These are phyloP conservation scores for Cicer judaicum DNA, from an alignment of 306 rosid species.

Conservation along the genomic window DNA sequence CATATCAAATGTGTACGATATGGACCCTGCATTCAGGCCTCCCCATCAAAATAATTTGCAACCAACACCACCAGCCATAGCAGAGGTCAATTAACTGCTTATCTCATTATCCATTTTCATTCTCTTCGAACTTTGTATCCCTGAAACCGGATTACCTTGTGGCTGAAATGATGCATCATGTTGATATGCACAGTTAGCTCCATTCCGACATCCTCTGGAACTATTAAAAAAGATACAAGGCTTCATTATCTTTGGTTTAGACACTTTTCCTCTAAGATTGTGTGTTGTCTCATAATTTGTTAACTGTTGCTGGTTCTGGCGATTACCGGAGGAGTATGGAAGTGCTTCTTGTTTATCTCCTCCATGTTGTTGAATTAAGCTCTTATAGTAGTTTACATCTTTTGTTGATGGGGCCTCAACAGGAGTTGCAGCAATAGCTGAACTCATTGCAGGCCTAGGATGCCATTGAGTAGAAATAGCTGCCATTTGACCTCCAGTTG, in stretches of 20 bases:
- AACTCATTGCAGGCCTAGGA: slow-evolving; percentile 44
- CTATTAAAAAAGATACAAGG: slow-evolving; percentile 92
- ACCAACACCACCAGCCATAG: slow-evolving; percentile 29
- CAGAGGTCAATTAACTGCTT: slow-evolving; percentile 58
- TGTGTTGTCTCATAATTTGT: slow-evolving; percentile 59
- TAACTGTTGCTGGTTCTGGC: slow-evolving; percentile 52
- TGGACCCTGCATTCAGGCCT: slow-evolving; percentile 32
- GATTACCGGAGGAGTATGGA: slow-evolving; percentile 51
- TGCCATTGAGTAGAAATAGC: slow-evolving; percentile 52
- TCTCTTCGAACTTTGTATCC: slow-evolving; percentile 69
- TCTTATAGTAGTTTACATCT: slow-evolving; percentile 83
- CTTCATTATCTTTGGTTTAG: slow-evolving; percentile 80
- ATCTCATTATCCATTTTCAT: slow-evolving; percentile 84
- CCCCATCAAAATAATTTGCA: slow-evolving; percentile 21
- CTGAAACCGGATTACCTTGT: slow-evolving; percentile 56
- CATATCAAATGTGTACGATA: slow-evolving; percentile 15
- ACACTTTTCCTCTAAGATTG: slow-evolving; percentile 61
- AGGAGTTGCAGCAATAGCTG: slow-evolving; percentile 53
- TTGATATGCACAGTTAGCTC: slow-evolving; percentile 80
- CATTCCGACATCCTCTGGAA: slow-evolving; percentile 89
- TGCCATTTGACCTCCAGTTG: slow-evolving; percentile 51
- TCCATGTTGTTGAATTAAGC: slow-evolving; percentile 94
- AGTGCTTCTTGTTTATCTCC: slow-evolving; percentile 73
- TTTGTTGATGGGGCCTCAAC: slow-evolving; percentile 58
- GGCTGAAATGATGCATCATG: slow-evolving; percentile 73